Evolutionary conservation across 2,329 filamentous ascomycete genomes (phyloP), one percentile per base, ranked within the genome.

Genomic region (Penicillium capsulatum): DNA sequence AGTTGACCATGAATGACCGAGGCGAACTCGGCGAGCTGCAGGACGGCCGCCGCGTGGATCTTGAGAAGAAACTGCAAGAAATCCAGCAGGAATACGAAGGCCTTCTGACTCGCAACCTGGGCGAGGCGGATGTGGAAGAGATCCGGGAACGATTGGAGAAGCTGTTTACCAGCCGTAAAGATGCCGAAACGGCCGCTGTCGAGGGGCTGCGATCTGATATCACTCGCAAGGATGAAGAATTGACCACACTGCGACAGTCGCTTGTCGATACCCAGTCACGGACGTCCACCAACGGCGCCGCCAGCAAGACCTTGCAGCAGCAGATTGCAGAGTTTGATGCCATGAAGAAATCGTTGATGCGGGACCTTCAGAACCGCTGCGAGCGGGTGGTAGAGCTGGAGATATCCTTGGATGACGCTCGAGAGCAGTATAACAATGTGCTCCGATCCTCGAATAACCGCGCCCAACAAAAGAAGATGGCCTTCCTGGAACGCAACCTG

Each of bases 391-490:
- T 98, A 13, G 92, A 98, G 73, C 81, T 98, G 17, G 92, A 98
- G 68, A 98, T 98, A 59, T 94, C 87, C 24, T 78, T 98, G 35
- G 92, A 98, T 61, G 90, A 96, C 73, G 96, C 92, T 1, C 81
- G 92, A 40, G 92, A 98, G 73, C 92, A 98, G 70, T 98, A 98
- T 73, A 97, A 98, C 75, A 96, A 95, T 58, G 92, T 98, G 45
- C 78, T 98, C 42, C 84, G 91, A 40, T 92, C 88, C 34, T 95
- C 88, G 53, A 98, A 98, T 75, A 97, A 94, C 74, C 85, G 92
- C 44, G 91, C 92, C 16, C 92, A 98, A 72, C 92, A 98, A 70
- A 98, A 98, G 84, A 98, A 98, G 79, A 97, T 98, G 86, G 94
- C 92, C 11, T 98, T 98, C 77, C 72, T 98, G 35, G 92, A 98